Conservation (phyloP, 129 eudicot genomes). For the Silybum marianum region DNA sequence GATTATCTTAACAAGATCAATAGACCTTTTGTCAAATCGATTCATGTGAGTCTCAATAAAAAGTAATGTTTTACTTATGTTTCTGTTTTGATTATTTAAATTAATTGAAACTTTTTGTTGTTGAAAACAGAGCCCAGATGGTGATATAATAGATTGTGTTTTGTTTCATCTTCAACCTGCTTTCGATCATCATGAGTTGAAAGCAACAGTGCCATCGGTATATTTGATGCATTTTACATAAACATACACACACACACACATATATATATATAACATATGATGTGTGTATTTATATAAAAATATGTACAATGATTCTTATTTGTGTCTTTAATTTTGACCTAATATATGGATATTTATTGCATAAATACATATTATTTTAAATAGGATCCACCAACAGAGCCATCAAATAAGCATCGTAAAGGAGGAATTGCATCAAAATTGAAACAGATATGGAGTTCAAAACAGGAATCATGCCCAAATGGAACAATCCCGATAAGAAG, state of each 20-base stretch:
- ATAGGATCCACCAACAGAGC: conserved; percentile 18
- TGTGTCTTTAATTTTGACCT: neutral
- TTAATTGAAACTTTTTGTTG: neutral
- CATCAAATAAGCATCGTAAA: neutral
- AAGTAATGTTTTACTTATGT: neutral
- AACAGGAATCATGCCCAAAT: conserved; percentile 11
- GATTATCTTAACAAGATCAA: neutral
- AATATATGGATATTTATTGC: neutral
- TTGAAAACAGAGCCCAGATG: neutral
- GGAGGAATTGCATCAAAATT: neutral
- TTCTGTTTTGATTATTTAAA: neutral
- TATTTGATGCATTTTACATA: neutral
- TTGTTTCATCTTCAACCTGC: conserved; percentile 3
- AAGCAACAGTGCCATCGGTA: neutral
- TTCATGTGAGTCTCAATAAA: neutral
- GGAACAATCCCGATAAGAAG: conserved; percentile 31
- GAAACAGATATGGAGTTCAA: conserved; percentile 21
- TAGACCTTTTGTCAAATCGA: neutral
- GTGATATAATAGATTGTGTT: conserved; percentile 3
- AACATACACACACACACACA: neutral
- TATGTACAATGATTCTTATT: neutral
- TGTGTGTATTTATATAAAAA: neutral
- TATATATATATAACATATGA: neutral
- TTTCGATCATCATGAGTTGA: neutral
- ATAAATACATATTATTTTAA: neutral